phyloP scores from a whole-genome alignment of 768 basidiomycete species.

The Tephrocybe sp. region DNA sequence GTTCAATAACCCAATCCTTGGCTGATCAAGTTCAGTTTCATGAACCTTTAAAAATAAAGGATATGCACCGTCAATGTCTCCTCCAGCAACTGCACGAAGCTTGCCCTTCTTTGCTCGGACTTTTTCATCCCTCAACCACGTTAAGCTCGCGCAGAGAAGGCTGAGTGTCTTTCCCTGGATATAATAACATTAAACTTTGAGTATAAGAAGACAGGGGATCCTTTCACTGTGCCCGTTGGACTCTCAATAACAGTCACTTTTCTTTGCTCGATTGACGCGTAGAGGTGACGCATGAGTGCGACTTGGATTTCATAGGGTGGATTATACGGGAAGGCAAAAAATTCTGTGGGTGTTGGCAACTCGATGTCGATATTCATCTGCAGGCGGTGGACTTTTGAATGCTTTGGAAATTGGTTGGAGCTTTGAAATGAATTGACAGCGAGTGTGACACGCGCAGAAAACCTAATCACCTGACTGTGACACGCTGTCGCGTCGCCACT shows the following conservation, averaged over 20 bases:
- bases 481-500: background rate
- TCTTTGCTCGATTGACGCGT: conserved; percentile 68
- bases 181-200: background rate
- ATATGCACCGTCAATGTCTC: conserved; percentile 29
- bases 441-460: background rate
- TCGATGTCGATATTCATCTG: conserved; percentile 23
- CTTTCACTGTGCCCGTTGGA: conserved; percentile 81
- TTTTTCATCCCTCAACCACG: conserved; percentile 73
- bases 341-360: conserved; percentile 62
- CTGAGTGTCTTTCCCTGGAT: conserved; percentile 82
- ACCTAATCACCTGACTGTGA: background rate
- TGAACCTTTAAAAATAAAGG: background rate
- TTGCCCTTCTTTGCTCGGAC: conserved; percentile 68
- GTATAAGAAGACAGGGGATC: background rate
- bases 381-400: background rate
- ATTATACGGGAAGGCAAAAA: conserved; percentile 81
- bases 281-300: conserved; percentile 87
- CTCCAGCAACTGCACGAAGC: conserved; percentile 37
- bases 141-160: conserved; percentile 70
- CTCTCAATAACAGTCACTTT: conserved; percentile 84
- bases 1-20: conserved; percentile 75
- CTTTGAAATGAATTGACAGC: background rate
- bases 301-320: conserved; percentile 83
- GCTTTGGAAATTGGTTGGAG: background rate
- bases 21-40: conserved; percentile 28